These are phyloP conservation scores for Puccinia polysora DNA, from an alignment of 1,284 basidiomycete genomes.

Conservation along the genomic window DNA sequence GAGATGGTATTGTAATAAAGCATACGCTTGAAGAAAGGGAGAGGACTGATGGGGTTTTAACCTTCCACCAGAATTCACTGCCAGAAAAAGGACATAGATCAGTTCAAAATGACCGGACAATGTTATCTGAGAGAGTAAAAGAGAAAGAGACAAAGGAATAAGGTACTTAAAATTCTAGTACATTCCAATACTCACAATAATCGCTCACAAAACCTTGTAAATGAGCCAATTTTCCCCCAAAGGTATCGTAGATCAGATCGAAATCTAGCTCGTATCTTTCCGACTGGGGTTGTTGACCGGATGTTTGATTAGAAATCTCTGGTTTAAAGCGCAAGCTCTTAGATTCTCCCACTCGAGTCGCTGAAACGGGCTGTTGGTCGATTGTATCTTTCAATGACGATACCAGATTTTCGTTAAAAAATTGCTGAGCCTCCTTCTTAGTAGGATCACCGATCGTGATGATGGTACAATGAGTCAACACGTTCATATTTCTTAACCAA, in stretches of 20 bases:
- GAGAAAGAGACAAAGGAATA: neutral
- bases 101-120: no score
- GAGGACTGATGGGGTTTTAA: constrained; percentile 18
- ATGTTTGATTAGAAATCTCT: neutral
- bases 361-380: constrained; percentile 25
- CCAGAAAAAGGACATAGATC: neutral
- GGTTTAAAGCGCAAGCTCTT: constrained; percentile 16
- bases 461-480: constrained; percentile 57
- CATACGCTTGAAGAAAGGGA: constrained; percentile 32
- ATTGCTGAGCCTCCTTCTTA: constrained; percentile 64
- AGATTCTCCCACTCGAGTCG: neutral
- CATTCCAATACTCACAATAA: constrained; percentile 12
- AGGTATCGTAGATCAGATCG: constrained; percentile 67
- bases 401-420: constrained; percentile 63
- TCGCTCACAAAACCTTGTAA: constrained; percentile 61
- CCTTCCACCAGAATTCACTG: constrained; percentile 34
- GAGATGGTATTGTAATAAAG: constrained; percentile 29
- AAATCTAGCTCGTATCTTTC: constrained; percentile 60
- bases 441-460: constrained; percentile 72
- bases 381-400: constrained; percentile 63
- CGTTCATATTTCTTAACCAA: constrained; percentile 47
- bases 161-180: neutral
- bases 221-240: constrained; percentile 74
- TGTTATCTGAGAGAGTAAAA: neutral
- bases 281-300: neutral